Evolutionary conservation across 495 filamentous ascomycete genomes (phyloP).

Genomic region (Lepidopterella palustris): DNA sequence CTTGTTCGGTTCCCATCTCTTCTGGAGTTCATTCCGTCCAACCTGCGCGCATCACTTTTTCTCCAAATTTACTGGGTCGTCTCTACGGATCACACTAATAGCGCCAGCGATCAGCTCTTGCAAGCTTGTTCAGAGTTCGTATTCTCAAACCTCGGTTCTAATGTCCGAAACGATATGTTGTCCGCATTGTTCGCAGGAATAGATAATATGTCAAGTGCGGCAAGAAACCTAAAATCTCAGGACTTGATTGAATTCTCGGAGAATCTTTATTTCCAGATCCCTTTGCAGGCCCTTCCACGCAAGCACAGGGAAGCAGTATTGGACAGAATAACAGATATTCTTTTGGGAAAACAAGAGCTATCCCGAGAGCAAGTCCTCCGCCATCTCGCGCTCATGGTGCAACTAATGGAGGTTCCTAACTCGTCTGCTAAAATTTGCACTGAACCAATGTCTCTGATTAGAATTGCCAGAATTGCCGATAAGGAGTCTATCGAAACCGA

Average conservation of each 20-base stretch:
- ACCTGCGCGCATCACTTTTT: background rate
- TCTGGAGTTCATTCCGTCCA: background rate
- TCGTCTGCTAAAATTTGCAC: slow-evolving; percentile 19
- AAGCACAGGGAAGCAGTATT: slow-evolving; percentile 3
- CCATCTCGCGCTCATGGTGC: slow-evolving; percentile 9
- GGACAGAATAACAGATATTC: slow-evolving; percentile 8
- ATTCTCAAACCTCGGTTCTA: background rate
- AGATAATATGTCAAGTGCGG: background rate
- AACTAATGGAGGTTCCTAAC: slow-evolving; percentile 24
- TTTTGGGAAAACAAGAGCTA: background rate
- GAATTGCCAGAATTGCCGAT: background rate
- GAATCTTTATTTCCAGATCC: background rate
- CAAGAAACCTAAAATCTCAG: background rate
- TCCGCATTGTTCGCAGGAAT: background rate
- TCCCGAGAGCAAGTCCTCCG: background rate
- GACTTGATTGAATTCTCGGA: background rate
- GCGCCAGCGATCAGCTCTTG: background rate
- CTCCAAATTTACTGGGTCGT: background rate
- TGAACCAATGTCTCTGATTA: background rate
- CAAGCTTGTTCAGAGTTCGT: background rate
- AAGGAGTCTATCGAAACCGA: background rate
- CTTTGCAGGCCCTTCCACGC: background rate
- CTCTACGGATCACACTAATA: background rate
- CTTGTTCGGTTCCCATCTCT: background rate
- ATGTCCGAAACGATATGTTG: background rate